Conservation (phyloP, 768 basidiomycete genomes). For the Termitomyces sp. region DNA sequence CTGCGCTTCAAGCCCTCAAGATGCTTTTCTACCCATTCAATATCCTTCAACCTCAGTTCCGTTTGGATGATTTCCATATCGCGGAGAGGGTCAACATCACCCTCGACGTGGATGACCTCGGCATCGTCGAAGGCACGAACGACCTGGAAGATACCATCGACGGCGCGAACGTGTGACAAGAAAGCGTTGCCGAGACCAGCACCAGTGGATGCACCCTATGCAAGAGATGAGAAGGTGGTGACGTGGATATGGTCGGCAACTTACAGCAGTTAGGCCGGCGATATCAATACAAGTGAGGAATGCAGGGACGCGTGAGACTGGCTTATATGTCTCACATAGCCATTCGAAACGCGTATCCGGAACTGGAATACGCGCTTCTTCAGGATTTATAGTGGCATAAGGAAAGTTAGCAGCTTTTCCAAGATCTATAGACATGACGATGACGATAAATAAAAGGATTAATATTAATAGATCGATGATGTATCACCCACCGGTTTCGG, state of each 20-base stretch:
- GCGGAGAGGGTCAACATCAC: constrained; percentile 91
- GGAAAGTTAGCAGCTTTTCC: constrained; percentile 98
- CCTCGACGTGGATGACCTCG: constrained; percentile 99
- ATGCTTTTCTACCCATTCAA: constrained; percentile 96
- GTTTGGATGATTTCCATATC: constrained; percentile 98
- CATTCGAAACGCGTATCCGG: constrained; percentile 94
- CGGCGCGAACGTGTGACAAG: constrained; percentile 94
- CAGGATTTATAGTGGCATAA: constrained; percentile 90
- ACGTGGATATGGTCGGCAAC: constrained; percentile 20
- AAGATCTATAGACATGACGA: constrained; percentile 47
- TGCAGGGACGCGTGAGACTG: constrained; percentile 82
- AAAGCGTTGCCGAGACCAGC: constrained; percentile 98
- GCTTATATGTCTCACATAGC: constrained; percentile 91
- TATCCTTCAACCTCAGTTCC: constrained; percentile 94
- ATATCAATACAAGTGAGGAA: constrained; percentile 98
- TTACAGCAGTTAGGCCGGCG: constrained; percentile 90
- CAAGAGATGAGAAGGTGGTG: constrained; percentile 1
- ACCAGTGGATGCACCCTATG: constrained; percentile 91
- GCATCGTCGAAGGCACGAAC: constrained; percentile 98
- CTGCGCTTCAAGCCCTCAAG: constrained; percentile 75
- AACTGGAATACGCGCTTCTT: constrained; percentile 94
- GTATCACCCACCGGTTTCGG: constrained; percentile 71
- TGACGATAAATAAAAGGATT: not conserved
- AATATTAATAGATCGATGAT: constrained; percentile 8
- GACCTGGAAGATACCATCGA: constrained; percentile 99